These are phyloP conservation scores for Juglanconis sp. DNA, from an alignment of 2,329 filamentous ascomycete genomes.

Conservation along the genomic window DNA sequence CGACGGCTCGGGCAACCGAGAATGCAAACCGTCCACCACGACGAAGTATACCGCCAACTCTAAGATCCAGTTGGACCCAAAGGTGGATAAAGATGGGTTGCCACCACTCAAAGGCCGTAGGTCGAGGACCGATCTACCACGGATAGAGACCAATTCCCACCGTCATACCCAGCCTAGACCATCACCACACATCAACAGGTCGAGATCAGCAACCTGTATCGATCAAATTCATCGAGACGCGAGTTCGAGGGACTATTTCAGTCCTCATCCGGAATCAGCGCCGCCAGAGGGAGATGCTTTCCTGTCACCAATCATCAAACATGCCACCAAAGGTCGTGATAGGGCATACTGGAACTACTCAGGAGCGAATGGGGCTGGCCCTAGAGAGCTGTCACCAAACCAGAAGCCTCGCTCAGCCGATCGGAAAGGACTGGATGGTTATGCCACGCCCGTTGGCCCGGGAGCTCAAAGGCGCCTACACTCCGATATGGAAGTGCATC, in stretches of 20 bases:
- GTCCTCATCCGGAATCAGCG: constrained; percentile 21
- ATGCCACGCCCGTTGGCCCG: constrained; percentile 15
- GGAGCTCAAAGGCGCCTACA: constrained; percentile 32
- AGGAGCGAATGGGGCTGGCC: constrained; percentile 7
- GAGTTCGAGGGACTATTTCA: constrained; percentile 29
- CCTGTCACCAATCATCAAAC: constrained; percentile 42
- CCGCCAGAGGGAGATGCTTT: constrained; percentile 32
- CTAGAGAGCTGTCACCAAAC: constrained; percentile 11
- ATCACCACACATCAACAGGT: constrained; percentile 27
- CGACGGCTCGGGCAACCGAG: constrained; percentile 5
- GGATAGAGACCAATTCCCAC: constrained; percentile 40
- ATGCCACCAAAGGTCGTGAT: constrained; percentile 39
- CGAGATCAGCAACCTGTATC: constrained; percentile 31
- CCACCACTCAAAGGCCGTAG: constrained; percentile 27
- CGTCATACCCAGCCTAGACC: constrained; percentile 25
- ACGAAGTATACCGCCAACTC: constrained; percentile 41
- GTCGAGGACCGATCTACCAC: constrained; percentile 41
- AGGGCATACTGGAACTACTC: constrained; percentile 36
- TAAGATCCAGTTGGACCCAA: constrained; percentile 29
- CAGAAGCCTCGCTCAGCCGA: constrained; percentile 16
- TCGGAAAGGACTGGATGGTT: constrained; percentile 15
- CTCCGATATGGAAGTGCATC: constrained; percentile 22
- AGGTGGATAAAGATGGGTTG: constrained; percentile 23
- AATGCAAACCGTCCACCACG: constrained; percentile 16
- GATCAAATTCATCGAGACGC: constrained; percentile 23